Base-by-base conservation (phyloP, 169 alveolate genomes). In the Toxoplasma gondii region DNA sequence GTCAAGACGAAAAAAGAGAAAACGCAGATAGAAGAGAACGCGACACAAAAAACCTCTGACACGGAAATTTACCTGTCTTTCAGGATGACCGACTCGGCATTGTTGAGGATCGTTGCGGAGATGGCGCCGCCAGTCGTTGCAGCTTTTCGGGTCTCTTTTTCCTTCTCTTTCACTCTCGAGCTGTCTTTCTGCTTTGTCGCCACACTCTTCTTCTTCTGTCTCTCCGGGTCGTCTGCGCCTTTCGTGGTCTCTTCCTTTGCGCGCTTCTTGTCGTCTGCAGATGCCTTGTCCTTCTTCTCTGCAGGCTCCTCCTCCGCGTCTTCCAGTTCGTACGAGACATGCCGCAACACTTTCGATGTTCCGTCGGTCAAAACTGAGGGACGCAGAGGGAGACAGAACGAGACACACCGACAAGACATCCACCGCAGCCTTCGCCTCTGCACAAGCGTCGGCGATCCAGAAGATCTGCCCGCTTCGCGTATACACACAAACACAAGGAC, bases 251-350 rank as follows among this genome's bases (percentile, higher is more conserved):
- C 74, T 29, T 54, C 44, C 88, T 45, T 16, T 29, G n/a, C 41
- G 39, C 64, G 9, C 64, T 7, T 7, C 92, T 93, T 87, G 39
- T 69, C 17, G 34, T 38, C 92, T 24, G 34, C 86, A 29, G 64
- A 2, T 31, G 90, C 43, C 36, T 70, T 54, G 86, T 92, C 45
- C 43, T 64, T 9, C 39, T 70, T 54, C 45, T 58, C 74, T 64
- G 44, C 82, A 24, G 36, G 22, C 88, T 93, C 93, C 83, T 91
- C 94, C 44, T 84, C 95, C 43, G 45, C 95, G 34, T 84, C 95
- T 10, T 93, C 90, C 54, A 93, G 82, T 54, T 93, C 95, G 67
- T 83, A 84, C 16, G 91, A 53, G 70, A 93, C 95, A 41, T 93
- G 74, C 19, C 83, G 81, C 83, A 93, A 44, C 16, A 17, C 58